Evolutionary conservation across 2,329 filamentous ascomycete genomes (phyloP), one percentile per base, ranked within the genome.

Genomic region (Arachnomyces sp.): DNA sequence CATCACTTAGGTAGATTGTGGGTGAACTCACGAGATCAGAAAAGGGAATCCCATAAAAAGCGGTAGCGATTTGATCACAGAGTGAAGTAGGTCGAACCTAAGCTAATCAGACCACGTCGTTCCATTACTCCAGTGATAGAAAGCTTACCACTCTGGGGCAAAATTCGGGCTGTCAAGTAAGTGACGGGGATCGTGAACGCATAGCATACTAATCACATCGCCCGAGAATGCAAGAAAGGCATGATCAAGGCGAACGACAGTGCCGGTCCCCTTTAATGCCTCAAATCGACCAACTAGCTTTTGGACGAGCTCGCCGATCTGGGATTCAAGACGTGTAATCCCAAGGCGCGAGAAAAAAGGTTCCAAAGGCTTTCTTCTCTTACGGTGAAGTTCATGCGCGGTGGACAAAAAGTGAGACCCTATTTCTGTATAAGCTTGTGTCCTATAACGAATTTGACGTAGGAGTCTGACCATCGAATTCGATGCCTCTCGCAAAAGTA

Each of bases 171-270:
- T 15, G 12, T 34, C 34, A 31, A 40, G 20, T 13, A 40, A 35
- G 7, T 20, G 29, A 14, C 17, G 25, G 14, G 11, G 32, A 5
- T 25, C 20, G n/a, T n/a, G n/a, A 25, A 5, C 20, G 20, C 20
- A 25, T 25, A 6, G 25, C 16, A 20, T 25, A 11, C 43, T 35
- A 7, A 60, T 53, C 3, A 58, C 42, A 40, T 58, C 55, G 2
- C 55, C 55, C 3, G 54, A 40, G 38, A 52, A 54, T 5, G 52
- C 51, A 14, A 44, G 41, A 38, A 50, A 48, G 7, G 45, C 50
- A 51, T 53, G 51, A 33, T 54, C 51, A 25, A 54, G 34, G 4
- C 47, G 41, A 14, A 54, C 39, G 1, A 49, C 46, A 7, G 31
- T 37, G 8, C 40, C 28, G 7, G 50, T 45, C 28, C 43, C 48